phyloP scores from a whole-genome alignment of 2,329 filamentous ascomycete species.

The Gliomastix tumulicola region DNA sequence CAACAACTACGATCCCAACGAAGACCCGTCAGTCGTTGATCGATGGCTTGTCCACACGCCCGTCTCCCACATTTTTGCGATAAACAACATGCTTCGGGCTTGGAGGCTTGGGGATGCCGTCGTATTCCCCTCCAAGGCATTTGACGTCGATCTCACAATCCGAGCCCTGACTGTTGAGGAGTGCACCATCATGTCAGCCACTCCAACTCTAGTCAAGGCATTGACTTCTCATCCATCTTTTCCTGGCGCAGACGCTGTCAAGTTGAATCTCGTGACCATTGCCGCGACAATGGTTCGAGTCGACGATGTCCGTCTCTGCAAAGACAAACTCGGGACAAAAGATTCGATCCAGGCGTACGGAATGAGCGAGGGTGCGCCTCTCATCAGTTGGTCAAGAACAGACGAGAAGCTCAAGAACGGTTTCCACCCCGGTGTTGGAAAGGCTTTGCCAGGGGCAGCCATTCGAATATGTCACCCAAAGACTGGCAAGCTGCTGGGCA shows the following conservation, averaged over 20 bases:
- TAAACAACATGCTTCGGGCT: conserved; percentile 28
- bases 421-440: conserved; percentile 31
- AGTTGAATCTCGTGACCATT: conserved; percentile 23
- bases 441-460: conserved; percentile 28
- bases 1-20: conserved; percentile 25
- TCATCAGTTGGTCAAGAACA: conserved; percentile 28
- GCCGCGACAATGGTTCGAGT: conserved; percentile 20
- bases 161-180: conserved; percentile 19
- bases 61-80: conserved; percentile 27
- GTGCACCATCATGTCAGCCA: conserved; percentile 30
- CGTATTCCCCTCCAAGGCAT: conserved; percentile 25
- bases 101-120: conserved; percentile 24
- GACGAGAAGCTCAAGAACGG: conserved; percentile 20
- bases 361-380: conserved; percentile 36
- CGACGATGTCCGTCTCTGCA: conserved; percentile 23
- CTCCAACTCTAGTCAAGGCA: conserved; percentile 25
- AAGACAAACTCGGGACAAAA: conserved; percentile 18
- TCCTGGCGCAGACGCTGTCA: conserved; percentile 14
- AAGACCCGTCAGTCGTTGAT: conserved; percentile 15
- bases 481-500: conserved; percentile 15
- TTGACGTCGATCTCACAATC: conserved; percentile 22
- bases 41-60: conserved; percentile 30
- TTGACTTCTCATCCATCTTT: conserved; percentile 20
- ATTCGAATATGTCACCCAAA: conserved; percentile 26
- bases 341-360: conserved; percentile 31